Percentiles rank a stretch among this genome's conserved stretches.
Evolutionary conservation across 1,284 basidiomycete genomes (phyloP).

Genomic region (Schizophyllum commune): DNA sequence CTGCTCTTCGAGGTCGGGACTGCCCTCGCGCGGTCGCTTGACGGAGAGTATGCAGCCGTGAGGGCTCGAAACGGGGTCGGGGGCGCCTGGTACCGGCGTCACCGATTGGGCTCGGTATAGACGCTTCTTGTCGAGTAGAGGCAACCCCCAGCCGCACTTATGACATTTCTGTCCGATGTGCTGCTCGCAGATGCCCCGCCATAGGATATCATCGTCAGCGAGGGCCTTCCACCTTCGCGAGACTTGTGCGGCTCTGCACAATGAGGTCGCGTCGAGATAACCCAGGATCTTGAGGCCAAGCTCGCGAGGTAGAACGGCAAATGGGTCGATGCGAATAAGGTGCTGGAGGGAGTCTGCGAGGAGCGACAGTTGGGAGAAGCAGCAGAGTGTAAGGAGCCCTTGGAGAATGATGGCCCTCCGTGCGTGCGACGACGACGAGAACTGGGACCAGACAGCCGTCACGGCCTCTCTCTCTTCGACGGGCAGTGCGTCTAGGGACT

Average conservation of each 20-base stretch:
- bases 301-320: slow-evolving; percentile 87
- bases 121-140: slow-evolving; percentile 76
- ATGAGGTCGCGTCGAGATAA: slow-evolving; percentile 91
- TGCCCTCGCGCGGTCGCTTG: not conserved
- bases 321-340: slow-evolving; percentile 94
- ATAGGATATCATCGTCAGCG: slow-evolving; percentile 94
- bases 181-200: slow-evolving; percentile 96
- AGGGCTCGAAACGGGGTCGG: slow-evolving; percentile 16
- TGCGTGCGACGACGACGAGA: slow-evolving; percentile 89
- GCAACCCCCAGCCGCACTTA: slow-evolving; percentile 98
- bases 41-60: slow-evolving; percentile 14
- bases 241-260: slow-evolving; percentile 95
- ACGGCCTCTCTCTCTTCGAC: slow-evolving; percentile 84
- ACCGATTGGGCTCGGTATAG: slow-evolving; percentile 22
- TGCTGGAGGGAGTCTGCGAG: slow-evolving; percentile 87
- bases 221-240: slow-evolving; percentile 80
- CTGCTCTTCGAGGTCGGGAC: slow-evolving; percentile 15
- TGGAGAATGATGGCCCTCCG: slow-evolving; percentile 91
- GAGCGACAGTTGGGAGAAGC: slow-evolving; percentile 97
- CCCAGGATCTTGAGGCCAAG: slow-evolving; percentile 85
- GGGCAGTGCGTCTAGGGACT: slow-evolving; percentile 93
- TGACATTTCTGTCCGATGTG: slow-evolving; percentile 97
- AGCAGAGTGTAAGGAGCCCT: slow-evolving; percentile 99
- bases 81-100: slow-evolving; percentile 24
- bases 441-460: slow-evolving; percentile 93